Base-by-base conservation (phyloP, 2,329 filamentous ascomycete species). In the Colletotrichum agaves region DNA sequence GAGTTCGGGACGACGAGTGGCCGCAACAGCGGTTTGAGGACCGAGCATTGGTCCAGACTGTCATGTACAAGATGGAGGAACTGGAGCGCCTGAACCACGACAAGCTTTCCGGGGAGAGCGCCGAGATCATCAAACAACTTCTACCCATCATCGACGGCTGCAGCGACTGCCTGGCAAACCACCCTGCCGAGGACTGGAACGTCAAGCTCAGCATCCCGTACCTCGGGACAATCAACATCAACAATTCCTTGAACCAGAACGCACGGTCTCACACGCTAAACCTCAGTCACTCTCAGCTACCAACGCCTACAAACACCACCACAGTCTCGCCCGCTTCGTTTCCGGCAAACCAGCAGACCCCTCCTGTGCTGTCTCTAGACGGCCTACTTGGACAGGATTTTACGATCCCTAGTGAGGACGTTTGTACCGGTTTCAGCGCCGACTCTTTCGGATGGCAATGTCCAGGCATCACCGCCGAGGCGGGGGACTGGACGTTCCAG, bases 161-260 rank as follows among this genome's bases (percentile, higher is more conserved):
- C 31, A 58, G 27, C 43, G 41, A 72, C 11, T 69, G 65, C 31
- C 27, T 64, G 3, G 35, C 27, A 46, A 69, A 37, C 62, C 71
- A 17, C 67, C 71, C 67, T 13, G 71, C 74, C 39, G 69, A 69
- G 23, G 61, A 37, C 58, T 59, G 27, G 67, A 37, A 35, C 37
- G 71, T 85, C 37, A 77, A 78, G 5, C 76, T 85, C 6, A 79
- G 78, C 41, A 78, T 85, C 3, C 83, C 83, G 0, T 84, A 83
- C 67, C 74, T 85, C 2, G 83, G 83, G 23, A 83, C 80, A 1
- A 77, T 85, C 46, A 83, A 80, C 66, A 82, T 85, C 69, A 79
- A 63, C 6, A 61, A 41, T 13, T 49, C 52, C 8, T 52, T 53
- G 5, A 50, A 39, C 19, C 61, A 61, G 23, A 35, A 47, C 8